Base-by-base conservation (phyloP, 495 filamentous ascomycete genomes). In the Penicillium ochrochloron region DNA sequence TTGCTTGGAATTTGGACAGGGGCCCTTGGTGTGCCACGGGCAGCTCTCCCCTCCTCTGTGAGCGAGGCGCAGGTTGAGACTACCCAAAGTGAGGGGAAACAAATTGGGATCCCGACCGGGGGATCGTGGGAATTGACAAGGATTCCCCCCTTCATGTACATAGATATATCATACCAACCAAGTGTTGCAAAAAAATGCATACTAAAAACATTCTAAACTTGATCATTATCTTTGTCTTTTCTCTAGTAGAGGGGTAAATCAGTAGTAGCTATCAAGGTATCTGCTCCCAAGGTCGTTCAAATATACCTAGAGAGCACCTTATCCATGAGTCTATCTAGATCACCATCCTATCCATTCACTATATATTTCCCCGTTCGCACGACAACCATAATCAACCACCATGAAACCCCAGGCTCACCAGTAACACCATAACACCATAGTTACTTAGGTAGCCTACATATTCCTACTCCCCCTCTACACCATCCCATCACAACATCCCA, bases 31-130 rank as follows among this genome's bases (percentile, higher is more conserved):
- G 33, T 35, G 33, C 31, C 53, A 21, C 33, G 61, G 59, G 59
- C 53, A 66, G 69, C 55, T 66, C 69, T 71, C 66, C 66, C 44
- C 23, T 19, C 25, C 39, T 58, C 56, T 58, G 56, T 23, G 56
- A 58, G 56, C 27, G 56, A 44, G 37, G 46, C 29, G 35, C 59
- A n/a, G 69, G 69, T 69, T 51, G 66, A 71, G 69, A 71, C 69
- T 71, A 60, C 35, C 57, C 50, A 57, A 50, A 55, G 56, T 9
- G 50, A 39, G 52, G 59, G 59, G 34, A 21, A 14, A 23, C 50
- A 9, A 34, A 68, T 67, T 65, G 41, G 54, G 48, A 63, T 60
- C 54, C 57, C 63, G 61, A 62, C 66, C 31, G 42, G 42, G 42
- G n/a, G 23, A 21, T 57, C 25, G 19, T 8, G 60, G 60, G 61